These are phyloP conservation scores for Saturnispora halmiae DNA, from an alignment of 805 yeast species.

Conservation along the genomic window DNA sequence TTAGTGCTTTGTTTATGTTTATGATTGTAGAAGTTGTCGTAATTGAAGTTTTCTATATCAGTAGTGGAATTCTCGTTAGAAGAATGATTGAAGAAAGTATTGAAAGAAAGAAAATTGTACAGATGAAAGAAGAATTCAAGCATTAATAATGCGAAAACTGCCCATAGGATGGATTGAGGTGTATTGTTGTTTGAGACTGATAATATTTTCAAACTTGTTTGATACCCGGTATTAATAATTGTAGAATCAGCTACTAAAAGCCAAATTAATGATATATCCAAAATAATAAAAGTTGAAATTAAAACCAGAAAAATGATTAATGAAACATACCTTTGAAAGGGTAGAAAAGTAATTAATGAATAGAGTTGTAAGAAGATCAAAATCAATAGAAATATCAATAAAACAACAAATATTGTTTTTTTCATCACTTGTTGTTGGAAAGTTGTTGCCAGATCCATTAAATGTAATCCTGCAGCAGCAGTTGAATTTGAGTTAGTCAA, in stretches of 20 bases:
- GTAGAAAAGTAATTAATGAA: conserved; percentile 10
- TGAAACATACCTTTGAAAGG: conserved; percentile 10
- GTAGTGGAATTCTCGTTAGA: no score
- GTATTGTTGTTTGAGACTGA: conserved; percentile 7
- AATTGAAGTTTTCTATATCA: conserved; percentile 13
- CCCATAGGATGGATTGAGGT: conserved; percentile 11
- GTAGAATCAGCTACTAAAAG: conserved; percentile 9
- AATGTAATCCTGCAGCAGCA: conserved; percentile 8
- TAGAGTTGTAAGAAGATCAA: conserved; percentile 11
- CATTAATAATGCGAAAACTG: conserved; percentile 9
- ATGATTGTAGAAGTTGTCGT: background rate
- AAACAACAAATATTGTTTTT: conserved; percentile 12
- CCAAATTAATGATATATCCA: conserved; percentile 13
- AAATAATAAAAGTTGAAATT: conserved; percentile 3
- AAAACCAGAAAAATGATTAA: conserved; percentile 1
- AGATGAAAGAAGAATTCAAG: conserved; percentile 6
- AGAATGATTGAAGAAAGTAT: no score
- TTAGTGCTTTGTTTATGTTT: background rate
- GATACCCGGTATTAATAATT: conserved; percentile 7
- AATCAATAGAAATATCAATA: conserved; percentile 8
- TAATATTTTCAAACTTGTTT: conserved; percentile 13
- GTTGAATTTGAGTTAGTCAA: conserved; percentile 10
- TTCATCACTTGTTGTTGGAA: conserved; percentile 12
- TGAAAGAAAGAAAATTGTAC: conserved; percentile 1
- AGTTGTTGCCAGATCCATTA: conserved; percentile 11